Percentiles rank a stretch among this genome's conserved stretches.
These are phyloP conservation scores for Myxozyma nipponensis DNA, from an alignment of 805 yeast genomes.

Conservation along the genomic window DNA sequence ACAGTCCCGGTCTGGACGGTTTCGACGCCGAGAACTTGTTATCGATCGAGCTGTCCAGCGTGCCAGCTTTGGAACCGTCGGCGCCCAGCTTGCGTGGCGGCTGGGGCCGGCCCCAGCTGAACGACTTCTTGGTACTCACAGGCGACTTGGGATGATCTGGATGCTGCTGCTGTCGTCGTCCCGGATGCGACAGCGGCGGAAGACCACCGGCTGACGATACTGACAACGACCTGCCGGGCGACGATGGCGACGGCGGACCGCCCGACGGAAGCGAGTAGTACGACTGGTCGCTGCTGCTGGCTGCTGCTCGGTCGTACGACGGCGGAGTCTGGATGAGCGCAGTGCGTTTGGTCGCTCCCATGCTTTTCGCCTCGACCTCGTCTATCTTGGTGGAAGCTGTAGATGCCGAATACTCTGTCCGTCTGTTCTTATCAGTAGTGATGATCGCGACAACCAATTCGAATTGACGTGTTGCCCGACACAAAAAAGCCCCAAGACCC, in stretches of 20 bases:
- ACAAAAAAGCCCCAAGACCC: no score
- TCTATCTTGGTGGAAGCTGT: no score
- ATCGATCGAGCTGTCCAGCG: neutral
- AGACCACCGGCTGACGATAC: neutral
- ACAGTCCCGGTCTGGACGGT: neutral
- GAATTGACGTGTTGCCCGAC: no score
- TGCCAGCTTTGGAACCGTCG: neutral
- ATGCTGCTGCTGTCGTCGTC: neutral
- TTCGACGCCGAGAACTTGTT: neutral
- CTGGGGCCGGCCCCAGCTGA: neutral
- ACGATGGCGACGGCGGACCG: constrained; percentile 23
- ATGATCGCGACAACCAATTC: no score
- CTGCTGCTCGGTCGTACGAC: constrained; percentile 1
- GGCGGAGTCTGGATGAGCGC: neutral
- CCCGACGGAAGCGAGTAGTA: constrained; percentile 22
- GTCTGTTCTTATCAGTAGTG: no score
- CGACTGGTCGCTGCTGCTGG: no score
- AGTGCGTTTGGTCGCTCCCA: neutral
- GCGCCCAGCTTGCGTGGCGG: neutral
- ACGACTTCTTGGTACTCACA: neutral
- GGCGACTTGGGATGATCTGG: neutral
- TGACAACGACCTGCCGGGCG: constrained; percentile 18
- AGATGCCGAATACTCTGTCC: no score
- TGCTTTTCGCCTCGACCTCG: no score
- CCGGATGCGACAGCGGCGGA: neutral